phyloP scores from a whole-genome alignment of 2,329 filamentous ascomycete species.

The Aspergillus puulaauensis region DNA sequence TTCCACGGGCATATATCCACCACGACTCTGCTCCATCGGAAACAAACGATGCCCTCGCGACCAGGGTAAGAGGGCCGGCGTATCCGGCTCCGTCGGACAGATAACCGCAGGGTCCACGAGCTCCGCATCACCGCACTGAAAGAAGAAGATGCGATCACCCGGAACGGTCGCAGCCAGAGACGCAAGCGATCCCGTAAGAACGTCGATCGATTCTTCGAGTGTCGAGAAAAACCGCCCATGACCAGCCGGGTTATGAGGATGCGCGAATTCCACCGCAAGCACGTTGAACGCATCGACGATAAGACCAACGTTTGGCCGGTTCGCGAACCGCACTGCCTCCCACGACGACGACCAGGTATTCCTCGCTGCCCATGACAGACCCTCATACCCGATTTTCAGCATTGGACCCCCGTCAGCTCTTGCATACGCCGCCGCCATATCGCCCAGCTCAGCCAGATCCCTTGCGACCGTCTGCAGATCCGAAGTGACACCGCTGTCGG shows the following conservation, averaged over 20 bases:
- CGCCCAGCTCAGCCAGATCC: conserved; percentile 33
- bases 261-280: conserved; percentile 33
- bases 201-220: conserved; percentile 25
- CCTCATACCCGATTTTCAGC: conserved; percentile 34
- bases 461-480: conserved; percentile 31
- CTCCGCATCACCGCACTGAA: conserved; percentile 33
- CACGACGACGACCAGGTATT: conserved; percentile 36
- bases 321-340: conserved; percentile 34
- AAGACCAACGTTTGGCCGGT: conserved; percentile 32
- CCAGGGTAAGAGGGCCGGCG: conserved; percentile 31
- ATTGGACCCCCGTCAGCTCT: conserved; percentile 27
- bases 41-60: conserved; percentile 32
- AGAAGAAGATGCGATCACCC: conserved; percentile 35
- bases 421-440: conserved; percentile 30
- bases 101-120: conserved; percentile 24
- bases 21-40: conserved; percentile 24
- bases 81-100: conserved; percentile 21
- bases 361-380: conserved; percentile 31
- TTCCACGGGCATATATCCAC: conserved; percentile 34
- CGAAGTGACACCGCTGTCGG: conserved; percentile 28
- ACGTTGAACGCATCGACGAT: conserved; percentile 35
- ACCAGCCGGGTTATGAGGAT: conserved; percentile 29
- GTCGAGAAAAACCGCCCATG: conserved; percentile 31
- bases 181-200: conserved; percentile 26
- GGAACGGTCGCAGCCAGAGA: conserved; percentile 27